Percentiles rank a stretch among this genome's conserved stretches.
Conservation (phyloP, 1,139 yeast species). For the Pichia sp. region DNA sequence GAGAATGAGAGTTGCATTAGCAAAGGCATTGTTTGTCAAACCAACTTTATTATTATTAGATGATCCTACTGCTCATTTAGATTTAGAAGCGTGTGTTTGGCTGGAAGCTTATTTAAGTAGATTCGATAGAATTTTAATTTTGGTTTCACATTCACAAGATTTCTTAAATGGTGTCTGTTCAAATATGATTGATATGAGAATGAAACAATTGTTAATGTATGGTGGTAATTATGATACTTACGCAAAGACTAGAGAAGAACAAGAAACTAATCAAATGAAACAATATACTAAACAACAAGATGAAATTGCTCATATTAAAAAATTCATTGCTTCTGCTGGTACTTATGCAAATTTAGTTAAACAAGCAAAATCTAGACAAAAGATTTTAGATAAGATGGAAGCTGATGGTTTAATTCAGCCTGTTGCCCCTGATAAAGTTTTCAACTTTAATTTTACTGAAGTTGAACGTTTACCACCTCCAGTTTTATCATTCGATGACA, state of each 20-base stretch:
- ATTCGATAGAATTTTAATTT: slow-evolving; percentile 86
- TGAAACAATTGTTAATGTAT: slow-evolving; percentile 59
- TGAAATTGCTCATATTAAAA: slow-evolving; percentile 96
- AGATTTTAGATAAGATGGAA: slow-evolving; percentile 99
- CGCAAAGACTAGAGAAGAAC: slow-evolving; percentile 87
- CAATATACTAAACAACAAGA: slow-evolving; percentile 96
- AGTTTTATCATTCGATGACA: slow-evolving; percentile 92
- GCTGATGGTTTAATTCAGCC: slow-evolving; percentile 97
- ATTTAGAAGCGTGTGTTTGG: slow-evolving; percentile 99
- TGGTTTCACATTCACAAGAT: slow-evolving; percentile 98
- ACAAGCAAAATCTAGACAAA: slow-evolving; percentile 99
- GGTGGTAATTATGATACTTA: slow-evolving; percentile 99
- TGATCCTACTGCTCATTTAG: slow-evolving; percentile 99
- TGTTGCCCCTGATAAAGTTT: slow-evolving; percentile 87
- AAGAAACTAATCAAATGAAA: slow-evolving; percentile 97
- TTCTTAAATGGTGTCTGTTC: slow-evolving; percentile 98
- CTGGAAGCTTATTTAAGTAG: slow-evolving; percentile 94
- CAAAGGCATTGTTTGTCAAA: slow-evolving; percentile 78
- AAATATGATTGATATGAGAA: slow-evolving; percentile 96
- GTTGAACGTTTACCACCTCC: slow-evolving; percentile 99
- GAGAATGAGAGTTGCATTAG: slow-evolving; percentile 89
- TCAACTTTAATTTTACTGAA: slow-evolving; percentile 88
- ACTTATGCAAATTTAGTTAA: slow-evolving; percentile 97
- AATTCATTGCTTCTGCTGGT: slow-evolving; percentile 99
- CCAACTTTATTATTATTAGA: slow-evolving; percentile 82